Evolutionary conservation across 148 eudicot genomes (phyloP).

Genomic region (Vaccinium myrtillus): DNA sequence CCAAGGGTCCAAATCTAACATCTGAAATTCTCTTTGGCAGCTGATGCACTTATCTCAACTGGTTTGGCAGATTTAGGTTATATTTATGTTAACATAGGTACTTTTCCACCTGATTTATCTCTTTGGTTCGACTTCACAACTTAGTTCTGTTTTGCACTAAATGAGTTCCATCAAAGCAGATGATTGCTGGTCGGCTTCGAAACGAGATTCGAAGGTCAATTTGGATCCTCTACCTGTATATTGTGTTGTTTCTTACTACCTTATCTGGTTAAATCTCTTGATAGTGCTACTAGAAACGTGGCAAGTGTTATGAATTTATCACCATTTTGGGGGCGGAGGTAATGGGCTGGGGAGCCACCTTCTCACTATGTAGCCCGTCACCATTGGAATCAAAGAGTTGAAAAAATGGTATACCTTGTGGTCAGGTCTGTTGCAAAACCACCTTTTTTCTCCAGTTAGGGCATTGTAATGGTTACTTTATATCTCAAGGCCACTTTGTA

Average conservation of each 20-base stretch:
- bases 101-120: conserved; percentile 7
- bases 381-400: not conserved
- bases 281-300: not conserved
- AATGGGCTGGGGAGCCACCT: not conserved
- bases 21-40: conserved; percentile 44
- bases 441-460: not conserved
- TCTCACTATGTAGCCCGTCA: not conserved
- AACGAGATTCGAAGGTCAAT: conserved; percentile 48
- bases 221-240: conserved; percentile 8
- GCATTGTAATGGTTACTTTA: not conserved
- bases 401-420: not conserved
- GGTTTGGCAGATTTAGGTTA: conserved; percentile 91
- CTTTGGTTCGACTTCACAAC: conserved; percentile 2
- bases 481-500: not conserved
- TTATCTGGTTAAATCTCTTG: not conserved
- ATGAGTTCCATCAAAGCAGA: conserved; percentile 44
- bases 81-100: conserved; percentile 86
- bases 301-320: not conserved
- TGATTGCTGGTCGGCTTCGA: conserved; percentile 79
- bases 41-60: conserved; percentile 84
- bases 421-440: conserved; percentile 1
- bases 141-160: not conserved
- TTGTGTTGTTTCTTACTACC: conserved; percentile 6
- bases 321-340: not conserved
- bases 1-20: not conserved